Evolutionary conservation across 345 rosid genomes (phyloP), one percentile per base, ranked within the genome.

Genomic region (Triadica sebifera): DNA sequence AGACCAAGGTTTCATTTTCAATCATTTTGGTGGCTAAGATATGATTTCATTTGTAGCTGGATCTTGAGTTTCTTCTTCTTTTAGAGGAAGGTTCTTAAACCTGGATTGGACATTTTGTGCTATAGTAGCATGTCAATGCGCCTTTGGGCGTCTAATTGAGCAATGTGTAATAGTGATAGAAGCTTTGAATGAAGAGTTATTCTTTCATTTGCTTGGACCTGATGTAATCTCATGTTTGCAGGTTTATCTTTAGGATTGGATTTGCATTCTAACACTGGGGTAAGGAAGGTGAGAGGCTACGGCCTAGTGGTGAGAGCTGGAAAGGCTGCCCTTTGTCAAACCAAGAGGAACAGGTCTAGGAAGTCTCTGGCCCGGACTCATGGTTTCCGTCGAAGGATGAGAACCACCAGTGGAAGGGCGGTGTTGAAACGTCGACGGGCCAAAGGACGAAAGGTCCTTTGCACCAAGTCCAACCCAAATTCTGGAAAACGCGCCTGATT

Each of bases 351-450:
- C 80, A 89, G 94, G 79, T 95, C 98, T 20, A 81, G 97, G 61
- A 95, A 95, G 78, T 95, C 98, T 70, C 84, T 95, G 79, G 97
- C 99, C 55, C 85, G 98, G 67, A 90, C 96, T 62, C 99, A 95
- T 75, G 98, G 99, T 43, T 95, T 91, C 83, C 94, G 98, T 52
- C 72, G 73, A 81, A 81, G 98, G 66, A 95, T 90, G 97, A 87
- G 91, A 74, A 94, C 98, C 56, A 91, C 98, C 25, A 82, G 90
- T 24, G 97, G 98, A 66, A 86, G 98, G 83, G 98, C 98, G 3
- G 51, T 90, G 53, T 76, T 94, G 58, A 91, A 89, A 75, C 97
- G 98, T 29, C 67, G 98, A 78, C 93, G 99, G 56, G 98, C 93
- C 69, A 92, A 95, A 83, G 98, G 99, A 58, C 84, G 98, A 0